Base-by-base conservation (phyloP, 805 yeast species). In the Candida germanica region DNA sequence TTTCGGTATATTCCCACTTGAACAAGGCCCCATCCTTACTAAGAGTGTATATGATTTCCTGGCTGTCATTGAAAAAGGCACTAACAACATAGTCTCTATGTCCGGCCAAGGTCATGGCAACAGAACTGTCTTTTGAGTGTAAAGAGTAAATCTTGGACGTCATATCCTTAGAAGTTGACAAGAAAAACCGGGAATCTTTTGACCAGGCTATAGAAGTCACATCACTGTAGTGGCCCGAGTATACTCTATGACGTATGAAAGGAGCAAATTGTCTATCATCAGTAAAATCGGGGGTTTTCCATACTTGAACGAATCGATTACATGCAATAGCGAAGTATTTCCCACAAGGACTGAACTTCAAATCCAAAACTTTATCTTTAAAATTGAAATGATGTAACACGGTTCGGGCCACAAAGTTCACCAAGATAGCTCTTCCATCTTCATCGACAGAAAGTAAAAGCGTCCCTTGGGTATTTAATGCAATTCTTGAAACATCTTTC, bases 261-360 rank as follows among this genome's bases (percentile, higher is more conserved):
- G 98, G 98, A 0, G 96, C 93, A 70, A 93, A 93, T 56, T 88
- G 96, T 42, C 95, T 73, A 52, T 87, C 96, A 49, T 86, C 93
- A 6, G 78, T 64, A 16, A 70, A 66, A 31, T 76, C 80, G 0
- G 97, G 97, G 1, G 97, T 87, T 52, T 79, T 81, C 98, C 98
- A 93, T 6, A 93, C 81, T 58, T 93, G 97, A 12, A 91, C 66
- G 36, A 84, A 83, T 47, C 95, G 67, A 5, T 87, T 87, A 23
- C 80, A 69, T 3, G 95, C 95, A 18, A 87, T 73, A 5, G 97
- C 97, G 63, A 93, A 89, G 50, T 77, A 77, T 29, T 71, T 71
- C 2, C 98, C 97, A 59, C 87, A 88, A 2, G 96, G 93, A 35
- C 95, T 80, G 59, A 93, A 93, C 51, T 82, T 77, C 17, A 91